phyloP scores from a whole-genome alignment of 148 eudicot genomes.

The Arctostaphylos glauca region DNA sequence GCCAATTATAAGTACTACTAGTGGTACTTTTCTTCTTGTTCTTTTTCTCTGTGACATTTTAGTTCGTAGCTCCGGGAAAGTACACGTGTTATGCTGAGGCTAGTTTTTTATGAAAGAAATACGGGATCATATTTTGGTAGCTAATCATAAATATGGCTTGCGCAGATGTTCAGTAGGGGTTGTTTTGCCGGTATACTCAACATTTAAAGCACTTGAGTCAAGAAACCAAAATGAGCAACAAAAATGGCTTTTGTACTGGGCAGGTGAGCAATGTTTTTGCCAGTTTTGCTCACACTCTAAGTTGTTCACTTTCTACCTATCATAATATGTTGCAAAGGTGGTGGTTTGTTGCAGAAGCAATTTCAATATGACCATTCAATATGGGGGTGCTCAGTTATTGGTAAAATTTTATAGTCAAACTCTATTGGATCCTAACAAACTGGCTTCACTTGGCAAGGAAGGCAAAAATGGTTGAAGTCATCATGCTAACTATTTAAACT shows the following conservation, averaged over 20 bases:
- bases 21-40: neutral
- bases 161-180: slow-evolving; percentile 67
- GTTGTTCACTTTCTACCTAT: neutral
- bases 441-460: neutral
- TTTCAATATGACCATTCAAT: neutral
- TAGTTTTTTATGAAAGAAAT: slow-evolving; percentile 6
- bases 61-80: neutral
- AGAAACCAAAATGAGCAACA: slow-evolving; percentile 74
- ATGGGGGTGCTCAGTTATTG: neutral
- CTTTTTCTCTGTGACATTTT: no score
- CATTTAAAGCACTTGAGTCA: slow-evolving; percentile 84
- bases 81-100: neutral
- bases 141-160: neutral
- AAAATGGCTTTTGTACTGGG: slow-evolving; percentile 91
- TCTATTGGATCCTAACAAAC: neutral
- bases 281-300: neutral
- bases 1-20: neutral
- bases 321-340: neutral
- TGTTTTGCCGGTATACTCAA: slow-evolving; percentile 77
- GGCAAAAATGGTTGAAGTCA: neutral
- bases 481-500: neutral
- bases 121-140: slow-evolving; percentile 1
- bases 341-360: neutral
- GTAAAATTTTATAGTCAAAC: neutral
- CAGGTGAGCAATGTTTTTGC: slow-evolving; percentile 54